Evolutionary conservation across 1,284 basidiomycete genomes (phyloP).

Genomic region (Agaricales sp.): DNA sequence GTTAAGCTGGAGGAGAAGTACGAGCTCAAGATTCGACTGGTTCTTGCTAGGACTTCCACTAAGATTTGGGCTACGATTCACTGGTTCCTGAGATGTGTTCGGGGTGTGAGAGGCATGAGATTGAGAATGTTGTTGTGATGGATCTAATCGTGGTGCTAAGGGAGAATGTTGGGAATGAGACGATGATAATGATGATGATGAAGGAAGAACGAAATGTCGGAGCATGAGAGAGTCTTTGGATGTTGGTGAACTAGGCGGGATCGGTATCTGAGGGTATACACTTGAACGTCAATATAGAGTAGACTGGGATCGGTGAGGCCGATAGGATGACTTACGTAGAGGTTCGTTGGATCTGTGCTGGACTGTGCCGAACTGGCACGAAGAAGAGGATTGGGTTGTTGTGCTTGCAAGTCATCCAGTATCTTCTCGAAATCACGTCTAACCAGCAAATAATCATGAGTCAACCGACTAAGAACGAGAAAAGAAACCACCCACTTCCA

Average conservation of each 20-base stretch:
- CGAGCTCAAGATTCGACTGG: slow-evolving; percentile 18
- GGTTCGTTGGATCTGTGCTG: background rate
- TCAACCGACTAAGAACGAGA: background rate
- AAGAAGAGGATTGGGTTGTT: background rate
- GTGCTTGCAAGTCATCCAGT: background rate
- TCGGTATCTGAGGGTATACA: no score
- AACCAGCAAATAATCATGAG: background rate
- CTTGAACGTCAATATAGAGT: background rate
- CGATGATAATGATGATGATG: no score
- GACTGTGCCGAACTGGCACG: background rate
- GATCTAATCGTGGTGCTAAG: background rate
- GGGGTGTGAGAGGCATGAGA: background rate
- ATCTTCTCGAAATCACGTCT: background rate
- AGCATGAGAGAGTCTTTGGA: background rate
- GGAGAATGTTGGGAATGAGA: no score
- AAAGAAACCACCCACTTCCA: background rate
- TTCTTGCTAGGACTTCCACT: background rate
- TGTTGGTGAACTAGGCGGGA: background rate
- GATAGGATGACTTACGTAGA: background rate
- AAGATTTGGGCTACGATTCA: background rate
- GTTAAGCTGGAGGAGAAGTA: slow-evolving; percentile 32
- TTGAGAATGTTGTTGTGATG: background rate
- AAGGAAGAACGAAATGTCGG: background rate
- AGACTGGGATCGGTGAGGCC: background rate
- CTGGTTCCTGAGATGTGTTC: no score